Percentiles rank a stretch among this genome's conserved stretches.
Conservation (phyloP, 1,284 basidiomycete genomes). For the Mycena citricolor region DNA sequence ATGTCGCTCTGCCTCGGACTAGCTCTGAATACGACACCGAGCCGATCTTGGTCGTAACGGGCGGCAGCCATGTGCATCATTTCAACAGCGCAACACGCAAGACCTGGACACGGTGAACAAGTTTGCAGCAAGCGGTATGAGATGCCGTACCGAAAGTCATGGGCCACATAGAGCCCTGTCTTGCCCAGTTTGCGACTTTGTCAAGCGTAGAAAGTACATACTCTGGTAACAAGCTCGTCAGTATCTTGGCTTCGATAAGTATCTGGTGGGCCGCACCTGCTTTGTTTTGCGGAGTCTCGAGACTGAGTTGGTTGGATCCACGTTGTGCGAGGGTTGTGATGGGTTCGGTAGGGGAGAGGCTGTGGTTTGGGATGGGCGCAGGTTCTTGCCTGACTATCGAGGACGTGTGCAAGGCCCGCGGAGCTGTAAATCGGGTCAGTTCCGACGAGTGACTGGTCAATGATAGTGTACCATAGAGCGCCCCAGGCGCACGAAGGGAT, state of each 20-base stretch:
- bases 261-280: slow-evolving; percentile 60
- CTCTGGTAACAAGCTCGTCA: slow-evolving; percentile 50
- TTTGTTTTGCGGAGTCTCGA: slow-evolving; percentile 88
- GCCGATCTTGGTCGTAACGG: slow-evolving; percentile 97
- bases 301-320: slow-evolving; percentile 80
- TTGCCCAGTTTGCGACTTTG: slow-evolving; percentile 97
- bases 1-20: slow-evolving; percentile 97
- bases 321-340: slow-evolving; percentile 69
- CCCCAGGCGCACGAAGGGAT: slow-evolving; percentile 13
- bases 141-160: slow-evolving; percentile 84
- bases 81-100: slow-evolving; percentile 99
- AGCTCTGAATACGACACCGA: slow-evolving; percentile 98
- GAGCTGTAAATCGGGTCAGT: slow-evolving; percentile 36
- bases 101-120: slow-evolving; percentile 57
- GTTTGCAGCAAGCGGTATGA: slow-evolving; percentile 5
- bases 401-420: slow-evolving; percentile 58
- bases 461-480: no score
- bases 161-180: slow-evolving; percentile 99
- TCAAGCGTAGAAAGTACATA: slow-evolving; percentile 96
- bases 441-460: no score
- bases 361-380: slow-evolving; percentile 13
- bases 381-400: slow-evolving; percentile 35
- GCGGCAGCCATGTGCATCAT: slow-evolving; percentile 99
- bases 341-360: slow-evolving; percentile 48
- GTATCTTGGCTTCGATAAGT: neutral